Conservation (phyloP, 495 filamentous ascomycete genomes). For the Neurospora sp. region DNA sequence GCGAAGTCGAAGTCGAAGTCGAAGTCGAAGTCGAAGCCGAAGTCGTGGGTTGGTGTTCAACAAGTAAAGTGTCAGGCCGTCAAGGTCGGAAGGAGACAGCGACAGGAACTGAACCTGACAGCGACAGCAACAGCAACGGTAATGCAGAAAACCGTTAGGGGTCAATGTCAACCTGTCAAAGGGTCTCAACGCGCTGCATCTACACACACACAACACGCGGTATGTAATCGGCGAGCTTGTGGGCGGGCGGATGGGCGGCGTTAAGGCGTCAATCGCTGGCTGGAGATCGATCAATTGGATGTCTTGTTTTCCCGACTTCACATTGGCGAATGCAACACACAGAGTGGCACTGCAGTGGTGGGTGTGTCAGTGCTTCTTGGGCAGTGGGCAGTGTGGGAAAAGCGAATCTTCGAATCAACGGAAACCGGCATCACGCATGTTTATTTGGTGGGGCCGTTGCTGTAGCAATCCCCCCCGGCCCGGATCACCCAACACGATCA, state of each 20-base stretch:
- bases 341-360: background rate
- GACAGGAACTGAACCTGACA: background rate
- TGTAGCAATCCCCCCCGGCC: background rate
- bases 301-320: background rate
- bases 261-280: background rate
- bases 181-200: background rate
- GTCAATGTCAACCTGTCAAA: background rate
- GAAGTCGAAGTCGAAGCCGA: background rate
- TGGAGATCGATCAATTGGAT: background rate
- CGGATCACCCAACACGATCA: background rate
- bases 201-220: background rate
- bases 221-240: background rate
- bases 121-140: background rate
- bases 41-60: background rate
- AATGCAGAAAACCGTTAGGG: background rate
- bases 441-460: constrained; percentile 11
- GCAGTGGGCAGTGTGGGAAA: background rate
- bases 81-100: background rate
- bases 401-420: background rate
- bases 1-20: no score
- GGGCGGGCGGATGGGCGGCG: background rate
- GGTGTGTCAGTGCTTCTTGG: background rate
- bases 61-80: background rate
- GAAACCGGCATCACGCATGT: background rate
- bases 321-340: background rate